These are phyloP conservation scores for Sphagnurus paluster DNA, from an alignment of 1,284 basidiomycete genomes.

Conservation along the genomic window DNA sequence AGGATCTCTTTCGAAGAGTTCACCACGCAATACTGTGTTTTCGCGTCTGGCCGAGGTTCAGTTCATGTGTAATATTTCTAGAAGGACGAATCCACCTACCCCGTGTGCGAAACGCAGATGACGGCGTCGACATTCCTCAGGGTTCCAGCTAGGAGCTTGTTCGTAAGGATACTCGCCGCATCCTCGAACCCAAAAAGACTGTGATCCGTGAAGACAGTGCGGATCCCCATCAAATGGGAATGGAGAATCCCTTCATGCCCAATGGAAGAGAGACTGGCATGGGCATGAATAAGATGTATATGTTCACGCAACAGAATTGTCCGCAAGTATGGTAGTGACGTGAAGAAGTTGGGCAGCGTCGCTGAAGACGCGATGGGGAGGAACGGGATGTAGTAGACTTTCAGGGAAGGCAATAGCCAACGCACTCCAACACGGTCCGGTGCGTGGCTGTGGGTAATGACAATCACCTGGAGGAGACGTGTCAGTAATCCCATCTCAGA, in stretches of 20 bases:
- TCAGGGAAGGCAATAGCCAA: conserved; percentile 83
- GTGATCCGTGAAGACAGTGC: conserved; percentile 96
- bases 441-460: conserved; percentile 91
- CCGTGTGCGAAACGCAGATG: conserved; percentile 97
- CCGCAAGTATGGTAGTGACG: conserved; percentile 88
- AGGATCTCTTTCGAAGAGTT: conserved; percentile 56
- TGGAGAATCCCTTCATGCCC: conserved; percentile 94
- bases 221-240: conserved; percentile 79
- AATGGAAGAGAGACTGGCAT: conserved; percentile 87
- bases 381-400: conserved; percentile 95
- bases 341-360: conserved; percentile 93
- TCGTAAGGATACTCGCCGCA: conserved; percentile 94
- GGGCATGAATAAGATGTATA: conserved; percentile 89
- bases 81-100: conserved; percentile 50
- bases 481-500: neutral
- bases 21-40: conserved; percentile 90
- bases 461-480: conserved; percentile 68
- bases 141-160: conserved; percentile 88
- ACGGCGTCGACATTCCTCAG: conserved; percentile 91
- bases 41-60: conserved; percentile 60
- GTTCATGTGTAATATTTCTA: neutral
- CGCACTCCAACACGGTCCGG: conserved; percentile 87
- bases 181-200: conserved; percentile 96
- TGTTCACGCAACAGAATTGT: conserved; percentile 87
- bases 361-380: conserved; percentile 86